Evolutionary conservation across 495 filamentous ascomycete genomes (phyloP).

Genomic region (Clavariopsis aquatica): DNA sequence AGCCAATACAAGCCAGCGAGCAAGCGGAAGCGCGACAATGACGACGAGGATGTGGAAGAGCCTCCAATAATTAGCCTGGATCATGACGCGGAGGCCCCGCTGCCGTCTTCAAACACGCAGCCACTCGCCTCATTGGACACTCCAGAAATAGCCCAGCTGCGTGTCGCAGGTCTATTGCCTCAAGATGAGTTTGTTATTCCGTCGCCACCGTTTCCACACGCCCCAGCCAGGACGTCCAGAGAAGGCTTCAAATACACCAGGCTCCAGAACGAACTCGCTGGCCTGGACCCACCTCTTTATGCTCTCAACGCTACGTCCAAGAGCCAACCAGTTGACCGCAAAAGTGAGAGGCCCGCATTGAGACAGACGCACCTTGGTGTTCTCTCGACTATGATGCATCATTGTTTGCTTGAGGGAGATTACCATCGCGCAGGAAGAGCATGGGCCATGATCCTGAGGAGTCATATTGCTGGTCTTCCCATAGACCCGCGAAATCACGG

Average conservation of each 20-base stretch:
- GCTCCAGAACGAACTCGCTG: slow-evolving; percentile 29
- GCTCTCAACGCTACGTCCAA: slow-evolving; percentile 26
- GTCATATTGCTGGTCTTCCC: slow-evolving; percentile 52
- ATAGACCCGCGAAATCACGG: slow-evolving; percentile 58
- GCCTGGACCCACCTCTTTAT: slow-evolving; percentile 38
- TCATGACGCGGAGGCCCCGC: slow-evolving; percentile 5
- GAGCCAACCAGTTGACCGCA: slow-evolving; percentile 1
- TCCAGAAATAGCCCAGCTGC: slow-evolving; percentile 23
- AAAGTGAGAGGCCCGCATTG: slow-evolving; percentile 27
- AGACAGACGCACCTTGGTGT: slow-evolving; percentile 61
- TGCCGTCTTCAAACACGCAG: slow-evolving; percentile 29
- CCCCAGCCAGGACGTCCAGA: slow-evolving; percentile 15
- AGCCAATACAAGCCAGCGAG: slow-evolving; percentile 28
- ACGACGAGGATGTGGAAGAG: slow-evolving; percentile 29
- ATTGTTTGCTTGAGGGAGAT: slow-evolving; percentile 61
- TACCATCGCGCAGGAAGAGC: slow-evolving; percentile 63
- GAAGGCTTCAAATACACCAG: slow-evolving; percentile 10
- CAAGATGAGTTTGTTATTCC: slow-evolving; percentile 35
- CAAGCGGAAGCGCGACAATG: slow-evolving; percentile 37
- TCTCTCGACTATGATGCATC: slow-evolving; percentile 63
- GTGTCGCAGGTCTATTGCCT: slow-evolving; percentile 33
- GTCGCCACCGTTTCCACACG: slow-evolving; percentile 45
- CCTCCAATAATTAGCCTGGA: slow-evolving; percentile 10
- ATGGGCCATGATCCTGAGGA: slow-evolving; percentile 64
- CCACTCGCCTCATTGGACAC: slow-evolving; percentile 11